A percentile compares a stretch with the other conserved stretches of the same genome.
These are phyloP conservation scores for Acmispon strigosus DNA, from an alignment of 306 rosid genomes.

Conservation along the genomic window DNA sequence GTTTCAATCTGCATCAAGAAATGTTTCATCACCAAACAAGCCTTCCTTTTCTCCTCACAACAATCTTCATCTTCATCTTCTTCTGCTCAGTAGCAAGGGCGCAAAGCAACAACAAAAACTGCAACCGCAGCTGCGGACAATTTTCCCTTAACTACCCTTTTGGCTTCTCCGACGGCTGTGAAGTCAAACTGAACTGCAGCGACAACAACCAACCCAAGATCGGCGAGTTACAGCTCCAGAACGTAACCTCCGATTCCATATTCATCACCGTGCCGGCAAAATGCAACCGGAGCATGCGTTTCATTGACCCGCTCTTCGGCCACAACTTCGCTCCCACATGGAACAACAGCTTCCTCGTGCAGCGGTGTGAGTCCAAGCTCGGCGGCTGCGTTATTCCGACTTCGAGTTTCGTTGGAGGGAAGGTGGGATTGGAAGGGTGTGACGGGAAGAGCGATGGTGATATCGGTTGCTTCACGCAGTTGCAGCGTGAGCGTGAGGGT, in stretches of 20 bases:
- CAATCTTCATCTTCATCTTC: slow-evolving; percentile 26
- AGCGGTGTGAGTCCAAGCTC: slow-evolving; percentile 15
- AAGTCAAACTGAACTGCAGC: slow-evolving; percentile 40
- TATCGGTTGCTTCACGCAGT: slow-evolving; percentile 39
- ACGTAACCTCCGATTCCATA: slow-evolving; percentile 43
- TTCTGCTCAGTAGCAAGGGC: slow-evolving; percentile 31
- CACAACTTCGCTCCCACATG: slow-evolving; percentile 30
- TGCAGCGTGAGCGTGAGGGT: neutral
- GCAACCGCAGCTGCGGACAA: slow-evolving; percentile 24
- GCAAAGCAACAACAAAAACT: neutral
- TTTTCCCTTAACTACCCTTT: slow-evolving; percentile 51
- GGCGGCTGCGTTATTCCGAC: slow-evolving; percentile 35
- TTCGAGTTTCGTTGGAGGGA: slow-evolving; percentile 5
- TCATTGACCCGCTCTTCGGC: slow-evolving; percentile 28
- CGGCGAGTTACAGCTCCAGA: slow-evolving; percentile 30
- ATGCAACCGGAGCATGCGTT: slow-evolving; percentile 31
- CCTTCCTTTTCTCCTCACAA: slow-evolving; percentile 17
- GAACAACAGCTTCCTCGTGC: slow-evolving; percentile 47
- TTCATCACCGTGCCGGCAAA: slow-evolving; percentile 37
- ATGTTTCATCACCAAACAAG: slow-evolving; percentile 25
- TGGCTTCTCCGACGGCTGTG: slow-evolving; percentile 40
- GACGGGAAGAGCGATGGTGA: neutral
- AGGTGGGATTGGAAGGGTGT: slow-evolving; percentile 11
- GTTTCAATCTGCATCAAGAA: slow-evolving; percentile 11
- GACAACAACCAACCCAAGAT: neutral